phyloP scores from a whole-genome alignment of 2,329 filamentous ascomycete genomes.

The Microsporum audouinii region DNA sequence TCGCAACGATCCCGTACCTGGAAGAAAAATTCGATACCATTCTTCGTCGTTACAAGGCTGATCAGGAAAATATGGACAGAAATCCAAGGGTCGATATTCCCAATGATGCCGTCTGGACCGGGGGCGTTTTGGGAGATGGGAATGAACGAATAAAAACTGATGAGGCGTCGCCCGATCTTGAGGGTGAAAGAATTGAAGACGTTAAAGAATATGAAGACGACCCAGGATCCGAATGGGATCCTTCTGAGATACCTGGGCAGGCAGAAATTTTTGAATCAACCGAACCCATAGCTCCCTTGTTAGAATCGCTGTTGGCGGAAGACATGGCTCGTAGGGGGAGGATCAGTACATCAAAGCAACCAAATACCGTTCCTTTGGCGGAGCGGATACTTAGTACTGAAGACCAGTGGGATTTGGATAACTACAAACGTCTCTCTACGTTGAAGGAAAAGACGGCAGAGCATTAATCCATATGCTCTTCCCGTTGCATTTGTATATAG shows the following conservation, averaged over 20 bases:
- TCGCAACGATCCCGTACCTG: slow-evolving; percentile 30
- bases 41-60: slow-evolving; percentile 25
- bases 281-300: slow-evolving; percentile 3
- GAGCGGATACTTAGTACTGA: slow-evolving; percentile 1
- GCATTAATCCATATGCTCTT: not conserved
- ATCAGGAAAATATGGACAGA: slow-evolving; percentile 19
- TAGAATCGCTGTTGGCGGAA: slow-evolving; percentile 9
- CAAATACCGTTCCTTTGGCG: not conserved
- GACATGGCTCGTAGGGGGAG: slow-evolving; percentile 8
- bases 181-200: not conserved
- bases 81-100: not conserved
- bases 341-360: not conserved
- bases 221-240: not conserved
- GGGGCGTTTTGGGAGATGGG: slow-evolving; percentile 22
- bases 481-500: slow-evolving; percentile 4
- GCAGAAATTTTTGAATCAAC: not conserved
- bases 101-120: slow-evolving; percentile 25
- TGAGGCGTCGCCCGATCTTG: not conserved
- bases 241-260: not conserved
- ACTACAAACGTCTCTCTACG: slow-evolving; percentile 1
- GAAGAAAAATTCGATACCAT: slow-evolving; percentile 32
- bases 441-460: not conserved
- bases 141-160: not conserved
- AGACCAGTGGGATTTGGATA: slow-evolving; percentile 10
- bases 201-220: not conserved